These are phyloP conservation scores for Pugionium cornutum DNA, from an alignment of 345 rosid genomes.

Conservation along the genomic window DNA sequence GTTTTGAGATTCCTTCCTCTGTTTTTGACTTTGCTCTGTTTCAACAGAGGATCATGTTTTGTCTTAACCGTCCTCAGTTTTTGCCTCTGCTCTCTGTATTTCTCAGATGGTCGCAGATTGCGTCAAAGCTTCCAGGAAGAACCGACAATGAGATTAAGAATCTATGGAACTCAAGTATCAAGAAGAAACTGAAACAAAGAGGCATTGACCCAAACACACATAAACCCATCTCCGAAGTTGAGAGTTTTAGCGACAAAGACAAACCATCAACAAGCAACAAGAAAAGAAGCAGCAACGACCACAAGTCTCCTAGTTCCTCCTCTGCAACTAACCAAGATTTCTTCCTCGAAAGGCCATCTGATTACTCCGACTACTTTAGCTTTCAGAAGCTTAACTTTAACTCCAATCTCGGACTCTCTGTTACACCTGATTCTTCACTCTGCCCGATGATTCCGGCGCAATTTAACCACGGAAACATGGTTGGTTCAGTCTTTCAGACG, in stretches of 20 bases:
- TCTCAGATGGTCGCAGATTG: constrained; percentile 72
- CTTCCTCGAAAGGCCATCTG: constrained; percentile 49
- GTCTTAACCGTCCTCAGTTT: constrained; percentile 17
- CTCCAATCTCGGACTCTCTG: constrained; percentile 44
- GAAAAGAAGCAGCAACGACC: constrained; percentile 33
- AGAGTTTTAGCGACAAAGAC: constrained; percentile 41
- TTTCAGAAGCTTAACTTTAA: constrained; percentile 59
- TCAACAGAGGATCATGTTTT: constrained; percentile 9
- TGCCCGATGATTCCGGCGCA: constrained; percentile 48
- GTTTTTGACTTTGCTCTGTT: constrained; percentile 20
- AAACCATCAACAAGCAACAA: constrained; percentile 35
- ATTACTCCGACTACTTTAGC: constrained; percentile 52
- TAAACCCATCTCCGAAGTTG: constrained; percentile 54
- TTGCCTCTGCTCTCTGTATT: constrained; percentile 11
- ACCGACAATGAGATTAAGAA: constrained; percentile 72
- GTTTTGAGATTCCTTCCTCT: not conserved
- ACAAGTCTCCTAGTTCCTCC: constrained; percentile 40
- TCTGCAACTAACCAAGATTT: constrained; percentile 48
- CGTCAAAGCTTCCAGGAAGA: constrained; percentile 60
- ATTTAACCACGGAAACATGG: constrained; percentile 39
- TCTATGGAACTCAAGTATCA: constrained; percentile 65
- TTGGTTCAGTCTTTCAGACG: constrained; percentile 43
- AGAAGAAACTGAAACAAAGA: constrained; percentile 62
- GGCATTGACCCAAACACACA: constrained; percentile 72
- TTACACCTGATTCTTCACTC: constrained; percentile 37